phyloP scores from a whole-genome alignment of 306 rosid genomes.

The Canavalia gladiata region DNA sequence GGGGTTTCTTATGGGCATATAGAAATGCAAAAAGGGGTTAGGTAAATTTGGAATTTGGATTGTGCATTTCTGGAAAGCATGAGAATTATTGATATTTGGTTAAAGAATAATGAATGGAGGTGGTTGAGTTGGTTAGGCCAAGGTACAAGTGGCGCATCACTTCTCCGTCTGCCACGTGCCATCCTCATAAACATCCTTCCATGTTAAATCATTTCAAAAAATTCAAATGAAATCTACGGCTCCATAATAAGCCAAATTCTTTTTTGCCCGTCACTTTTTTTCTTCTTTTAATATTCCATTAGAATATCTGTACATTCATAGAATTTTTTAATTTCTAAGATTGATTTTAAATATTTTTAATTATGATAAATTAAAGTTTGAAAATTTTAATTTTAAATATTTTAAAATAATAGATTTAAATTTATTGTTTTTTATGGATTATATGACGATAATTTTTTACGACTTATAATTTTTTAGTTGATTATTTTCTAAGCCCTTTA shows the following conservation, averaged over 20 bases:
- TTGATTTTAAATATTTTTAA: no score
- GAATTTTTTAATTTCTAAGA: no score
- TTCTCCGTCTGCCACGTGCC: slow-evolving; percentile 53
- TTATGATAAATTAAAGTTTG: no score
- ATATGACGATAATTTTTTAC: background rate
- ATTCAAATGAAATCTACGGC: background rate
- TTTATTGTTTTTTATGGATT: no score
- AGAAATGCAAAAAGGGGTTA: background rate
- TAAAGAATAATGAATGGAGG: slow-evolving; percentile 26
- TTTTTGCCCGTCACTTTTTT: no score
- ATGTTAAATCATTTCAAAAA: no score
- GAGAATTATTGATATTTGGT: slow-evolving; percentile 8
- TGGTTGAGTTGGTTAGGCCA: slow-evolving; percentile 54
- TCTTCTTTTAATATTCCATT: no score
- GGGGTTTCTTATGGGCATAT: background rate
- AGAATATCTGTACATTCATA: no score
- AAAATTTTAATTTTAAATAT: no score
- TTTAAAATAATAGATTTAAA: no score
- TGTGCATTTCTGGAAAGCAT: slow-evolving; percentile 31
- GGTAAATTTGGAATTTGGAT: slow-evolving; percentile 46
- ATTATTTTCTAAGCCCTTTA: background rate
- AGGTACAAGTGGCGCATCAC: slow-evolving; percentile 40
- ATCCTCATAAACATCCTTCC: background rate
- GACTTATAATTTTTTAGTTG: background rate
- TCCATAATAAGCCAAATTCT: no score